Conservation (phyloP, 768 basidiomycete genomes). For the Gyrodon lividus region DNA sequence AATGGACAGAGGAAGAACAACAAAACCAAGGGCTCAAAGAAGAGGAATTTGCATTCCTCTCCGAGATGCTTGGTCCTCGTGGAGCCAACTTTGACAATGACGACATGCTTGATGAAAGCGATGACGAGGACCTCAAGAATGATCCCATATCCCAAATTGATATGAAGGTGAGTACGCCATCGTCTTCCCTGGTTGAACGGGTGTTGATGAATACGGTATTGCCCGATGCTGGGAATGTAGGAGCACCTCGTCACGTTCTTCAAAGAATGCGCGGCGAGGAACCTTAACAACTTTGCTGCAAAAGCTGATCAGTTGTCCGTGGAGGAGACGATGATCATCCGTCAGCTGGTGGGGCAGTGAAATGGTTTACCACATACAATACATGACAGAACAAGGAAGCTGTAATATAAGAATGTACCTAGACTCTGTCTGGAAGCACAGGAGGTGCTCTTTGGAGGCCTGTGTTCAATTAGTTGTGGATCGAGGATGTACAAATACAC, state of each 20-base stretch:
- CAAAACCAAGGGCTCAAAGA: slow-evolving; percentile 56
- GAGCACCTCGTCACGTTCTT: slow-evolving; percentile 70
- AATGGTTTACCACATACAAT: background rate
- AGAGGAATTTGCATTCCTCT: slow-evolving; percentile 82
- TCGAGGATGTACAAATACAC: background rate
- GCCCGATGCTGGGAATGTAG: slow-evolving; percentile 35
- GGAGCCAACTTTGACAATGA: slow-evolving; percentile 77
- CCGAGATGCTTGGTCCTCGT: slow-evolving; percentile 76
- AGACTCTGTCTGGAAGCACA: slow-evolving; percentile 1
- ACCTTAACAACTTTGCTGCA: slow-evolving; percentile 59
- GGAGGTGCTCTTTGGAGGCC: background rate
- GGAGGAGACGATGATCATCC: slow-evolving; percentile 72
- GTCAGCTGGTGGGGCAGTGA: slow-evolving; percentile 41
- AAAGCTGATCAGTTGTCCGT: slow-evolving; percentile 64
- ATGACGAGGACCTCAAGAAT: slow-evolving; percentile 84
- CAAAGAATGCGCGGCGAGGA: slow-evolving; percentile 61
- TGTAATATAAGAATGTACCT: slow-evolving; percentile 9
- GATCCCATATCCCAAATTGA: slow-evolving; percentile 90
- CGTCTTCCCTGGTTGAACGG: background rate
- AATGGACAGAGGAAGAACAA: slow-evolving; percentile 91
- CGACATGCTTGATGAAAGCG: slow-evolving; percentile 66
- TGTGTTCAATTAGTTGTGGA: background rate
- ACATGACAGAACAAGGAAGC: background rate
- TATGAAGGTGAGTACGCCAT: slow-evolving; percentile 50
- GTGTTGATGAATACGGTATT: slow-evolving; percentile 17